Percentiles rank a stretch among this genome's conserved stretches.
Evolutionary conservation across 495 filamentous ascomycete species (phyloP).

Genomic region (Amniculicola lignicola): DNA sequence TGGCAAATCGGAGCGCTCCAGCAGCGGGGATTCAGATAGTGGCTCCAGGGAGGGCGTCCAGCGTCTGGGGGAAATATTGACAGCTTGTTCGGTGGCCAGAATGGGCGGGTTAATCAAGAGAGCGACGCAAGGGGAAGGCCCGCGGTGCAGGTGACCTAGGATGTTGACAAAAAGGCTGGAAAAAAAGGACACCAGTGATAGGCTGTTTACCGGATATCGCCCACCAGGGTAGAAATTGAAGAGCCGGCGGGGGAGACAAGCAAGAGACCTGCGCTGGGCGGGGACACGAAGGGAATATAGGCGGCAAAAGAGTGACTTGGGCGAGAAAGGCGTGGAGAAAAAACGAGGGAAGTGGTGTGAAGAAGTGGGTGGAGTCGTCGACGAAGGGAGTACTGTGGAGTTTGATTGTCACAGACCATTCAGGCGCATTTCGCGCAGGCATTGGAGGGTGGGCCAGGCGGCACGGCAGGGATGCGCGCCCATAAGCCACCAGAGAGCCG

Average conservation of each 20-base stretch:
- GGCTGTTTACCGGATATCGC: slow-evolving; percentile 11
- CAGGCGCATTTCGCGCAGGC: background rate
- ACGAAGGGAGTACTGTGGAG: background rate
- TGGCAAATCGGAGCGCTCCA: slow-evolving; percentile 24
- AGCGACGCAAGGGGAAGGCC: slow-evolving; percentile 20
- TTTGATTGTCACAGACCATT: slow-evolving; percentile 9
- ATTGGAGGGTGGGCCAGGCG: background rate
- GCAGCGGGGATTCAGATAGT: slow-evolving; percentile 22
- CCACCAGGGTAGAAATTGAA: slow-evolving; percentile 26
- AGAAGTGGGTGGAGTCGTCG: background rate
- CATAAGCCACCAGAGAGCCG: background rate
- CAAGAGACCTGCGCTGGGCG: background rate
- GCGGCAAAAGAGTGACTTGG: slow-evolving; percentile 31
- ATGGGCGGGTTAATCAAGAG: slow-evolving; percentile 16
- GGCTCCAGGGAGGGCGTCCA: slow-evolving; percentile 6
- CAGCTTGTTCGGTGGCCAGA: slow-evolving; percentile 12
- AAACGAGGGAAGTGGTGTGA: background rate
- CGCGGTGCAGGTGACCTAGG: slow-evolving; percentile 23
- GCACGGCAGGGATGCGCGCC: background rate
- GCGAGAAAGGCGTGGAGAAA: slow-evolving; percentile 6
- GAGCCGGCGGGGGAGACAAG: slow-evolving; percentile 16
- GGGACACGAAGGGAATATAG: slow-evolving; percentile 23
- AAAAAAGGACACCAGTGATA: slow-evolving; percentile 12
- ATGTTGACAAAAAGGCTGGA: slow-evolving; percentile 25
- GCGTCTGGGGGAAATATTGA: slow-evolving; percentile 2